Evolutionary conservation across 2,329 filamentous ascomycete species (phyloP).

Genomic region (Diaporthe humulicola): DNA sequence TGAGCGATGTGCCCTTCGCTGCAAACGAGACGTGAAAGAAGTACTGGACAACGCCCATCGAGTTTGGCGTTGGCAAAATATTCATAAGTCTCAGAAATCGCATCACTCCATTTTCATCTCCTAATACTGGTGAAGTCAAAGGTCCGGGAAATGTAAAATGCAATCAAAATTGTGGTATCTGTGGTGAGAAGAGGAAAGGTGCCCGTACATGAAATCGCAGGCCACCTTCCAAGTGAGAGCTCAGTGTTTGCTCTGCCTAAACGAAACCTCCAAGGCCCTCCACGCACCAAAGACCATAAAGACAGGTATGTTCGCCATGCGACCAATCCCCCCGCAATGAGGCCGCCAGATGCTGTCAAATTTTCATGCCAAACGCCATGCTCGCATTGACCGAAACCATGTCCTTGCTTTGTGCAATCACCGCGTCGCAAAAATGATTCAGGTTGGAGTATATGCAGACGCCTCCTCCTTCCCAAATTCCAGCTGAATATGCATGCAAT

Average conservation of each 20-base stretch:
- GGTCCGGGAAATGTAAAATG: too few species aligned
- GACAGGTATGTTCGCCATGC: too few species aligned
- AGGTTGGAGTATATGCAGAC: background rate
- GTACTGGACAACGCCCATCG: background rate
- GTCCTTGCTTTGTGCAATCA: background rate
- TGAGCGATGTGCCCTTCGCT: background rate
- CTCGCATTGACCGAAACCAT: background rate
- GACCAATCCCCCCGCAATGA: background rate
- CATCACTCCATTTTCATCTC: background rate
- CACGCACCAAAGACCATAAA: background rate
- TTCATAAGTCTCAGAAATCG: background rate
- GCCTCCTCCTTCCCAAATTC: too few species aligned
- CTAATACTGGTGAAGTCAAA: background rate
- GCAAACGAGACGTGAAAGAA: background rate
- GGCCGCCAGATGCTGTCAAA: background rate
- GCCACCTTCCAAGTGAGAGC: background rate
- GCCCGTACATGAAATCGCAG: background rate
- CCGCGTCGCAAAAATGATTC: background rate
- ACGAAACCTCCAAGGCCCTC: background rate
- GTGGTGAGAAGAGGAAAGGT: background rate
- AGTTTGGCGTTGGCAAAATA: background rate
- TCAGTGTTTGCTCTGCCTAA: too few species aligned
- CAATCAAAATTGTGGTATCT: background rate
- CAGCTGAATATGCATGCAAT: too few species aligned
- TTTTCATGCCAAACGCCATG: constrained; percentile 1